A percentile compares a stretch with the other conserved stretches of the same genome.
Evolutionary conservation across 2,329 filamentous ascomycete genomes (phyloP).

Genomic region (Helotiales sp.): DNA sequence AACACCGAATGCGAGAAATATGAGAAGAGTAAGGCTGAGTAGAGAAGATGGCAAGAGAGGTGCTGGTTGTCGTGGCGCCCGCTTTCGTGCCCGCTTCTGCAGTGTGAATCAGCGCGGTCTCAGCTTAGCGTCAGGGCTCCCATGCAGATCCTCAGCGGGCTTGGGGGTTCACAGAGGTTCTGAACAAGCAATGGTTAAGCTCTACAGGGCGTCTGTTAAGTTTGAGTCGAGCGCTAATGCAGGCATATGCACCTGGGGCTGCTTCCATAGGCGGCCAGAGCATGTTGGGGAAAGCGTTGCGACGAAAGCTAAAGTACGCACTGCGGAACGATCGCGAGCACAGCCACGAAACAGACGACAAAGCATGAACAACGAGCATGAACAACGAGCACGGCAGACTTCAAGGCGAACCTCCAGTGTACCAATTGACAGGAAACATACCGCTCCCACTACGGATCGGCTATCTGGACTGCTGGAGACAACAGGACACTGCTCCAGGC

Average conservation of each 20-base stretch:
- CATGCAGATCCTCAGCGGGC: background rate
- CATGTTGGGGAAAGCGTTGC: background rate
- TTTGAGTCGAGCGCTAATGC: background rate
- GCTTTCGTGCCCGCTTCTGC: conserved; percentile 3
- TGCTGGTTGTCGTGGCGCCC: conserved; percentile 10
- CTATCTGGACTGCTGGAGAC: background rate
- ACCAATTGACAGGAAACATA: background rate
- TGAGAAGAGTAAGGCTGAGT: conserved; percentile 22
- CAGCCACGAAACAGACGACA: background rate
- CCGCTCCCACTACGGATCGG: background rate
- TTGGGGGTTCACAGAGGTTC: background rate
- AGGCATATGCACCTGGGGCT: background rate
- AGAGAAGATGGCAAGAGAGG: conserved; percentile 4
- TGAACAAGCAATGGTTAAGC: background rate
- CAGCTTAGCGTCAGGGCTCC: background rate
- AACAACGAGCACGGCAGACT: conserved; percentile 2
- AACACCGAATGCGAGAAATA: conserved; percentile 7
- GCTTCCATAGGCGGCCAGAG: conserved; percentile 3
- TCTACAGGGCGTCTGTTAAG: conserved; percentile 5
- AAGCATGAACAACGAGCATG: background rate
- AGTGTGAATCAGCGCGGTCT: conserved; percentile 7
- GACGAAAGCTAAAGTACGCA: background rate
- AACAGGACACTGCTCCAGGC: background rate
- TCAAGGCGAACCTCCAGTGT: background rate
- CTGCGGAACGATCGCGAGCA: conserved; percentile 1